Base-by-base conservation (phyloP, 1,284 basidiomycete species). In the Mycena sp. region DNA sequence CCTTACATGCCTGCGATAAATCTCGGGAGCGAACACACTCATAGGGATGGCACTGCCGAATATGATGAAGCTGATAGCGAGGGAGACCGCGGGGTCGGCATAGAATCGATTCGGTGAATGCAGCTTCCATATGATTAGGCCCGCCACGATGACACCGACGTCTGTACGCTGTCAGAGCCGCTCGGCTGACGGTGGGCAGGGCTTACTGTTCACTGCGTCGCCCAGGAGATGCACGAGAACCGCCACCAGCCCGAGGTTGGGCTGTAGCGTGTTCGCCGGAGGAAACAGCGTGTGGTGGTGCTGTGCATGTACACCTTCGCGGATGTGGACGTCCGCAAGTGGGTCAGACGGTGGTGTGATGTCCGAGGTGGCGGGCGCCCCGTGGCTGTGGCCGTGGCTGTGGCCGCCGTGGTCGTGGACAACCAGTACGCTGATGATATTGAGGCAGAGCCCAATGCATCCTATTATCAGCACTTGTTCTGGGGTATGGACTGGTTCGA, bases 171-270 rank as follows among this genome's bases (percentile, higher is more conserved):
- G 12, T 61, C 10, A 61, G 58, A 30, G 6, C 11, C 40, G 41
- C 14, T 23, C 29, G 12, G 21, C 14, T 16, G n/a, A 25, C 9
- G 25, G 3, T 43, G n/a, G 53, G n/a, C 30, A 44, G 14, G 5
- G 69, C 78, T 29, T 65, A 82, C 83, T 84, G 67, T 84, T 83
- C 17, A 81, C 68, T 17, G 82, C 83, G 64, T 84, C 83, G 10
- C 81, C 81, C 28, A 81, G 69, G 32, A 84, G 72, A 70, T 84
- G 83, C 38, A 81, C 69, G 16, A 84, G 69, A 16, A 84, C 81
- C 6, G 79, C 82, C 50, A 78, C 61, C 14, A 83, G 63, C 28
- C 81, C 82, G 19, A 81, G 65, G 63, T 83, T 82, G 35, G 74
- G 73, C 51, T 77, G 74, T 29, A 74, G 73, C 25, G 65, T 63